Evolutionary conservation across 208 protist species (phyloP).

Genomic region (Polymyxa betae): DNA sequence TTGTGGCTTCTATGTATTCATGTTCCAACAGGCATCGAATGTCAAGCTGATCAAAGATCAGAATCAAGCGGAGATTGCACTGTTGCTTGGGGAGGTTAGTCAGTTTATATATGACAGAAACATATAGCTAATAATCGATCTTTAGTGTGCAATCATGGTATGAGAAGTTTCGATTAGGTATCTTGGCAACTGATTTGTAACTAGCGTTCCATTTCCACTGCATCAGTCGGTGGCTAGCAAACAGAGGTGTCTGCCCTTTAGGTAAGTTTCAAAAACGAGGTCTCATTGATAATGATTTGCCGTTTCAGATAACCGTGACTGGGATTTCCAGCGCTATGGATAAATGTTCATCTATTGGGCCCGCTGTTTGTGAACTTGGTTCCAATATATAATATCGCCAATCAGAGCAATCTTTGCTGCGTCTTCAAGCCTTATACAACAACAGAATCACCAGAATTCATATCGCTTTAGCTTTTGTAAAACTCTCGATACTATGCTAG

Average conservation of each 20-base stretch:
- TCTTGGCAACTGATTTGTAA: not conserved
- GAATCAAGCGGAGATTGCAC: slow-evolving; percentile 61
- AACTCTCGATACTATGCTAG: too few species aligned
- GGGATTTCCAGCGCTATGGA: not conserved
- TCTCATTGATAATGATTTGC: not conserved
- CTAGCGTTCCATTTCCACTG: slow-evolving; percentile 62
- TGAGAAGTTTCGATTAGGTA: not conserved
- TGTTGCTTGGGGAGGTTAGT: slow-evolving; percentile 55
- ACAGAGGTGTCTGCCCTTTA: slow-evolving; percentile 55
- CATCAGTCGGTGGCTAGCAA: slow-evolving; percentile 57
- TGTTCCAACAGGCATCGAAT: slow-evolving; percentile 59
- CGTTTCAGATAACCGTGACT: not conserved
- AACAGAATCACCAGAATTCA: too few species aligned
- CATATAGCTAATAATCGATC: not conserved
- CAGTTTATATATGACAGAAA: not conserved
- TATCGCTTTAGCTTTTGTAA: too few species aligned
- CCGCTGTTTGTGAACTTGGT: too few species aligned
- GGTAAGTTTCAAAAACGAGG: slow-evolving; percentile 58
- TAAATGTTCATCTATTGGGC: not conserved
- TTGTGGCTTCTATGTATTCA: not conserved
- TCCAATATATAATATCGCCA: too few species aligned
- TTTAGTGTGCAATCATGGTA: slow-evolving; percentile 51
- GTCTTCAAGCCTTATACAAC: too few species aligned
- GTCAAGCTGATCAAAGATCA: slow-evolving; percentile 54
- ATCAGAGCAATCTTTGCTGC: too few species aligned